Evolutionary conservation across 1,139 yeast species (phyloP).

Genomic region (Candida labiduridarum): DNA sequence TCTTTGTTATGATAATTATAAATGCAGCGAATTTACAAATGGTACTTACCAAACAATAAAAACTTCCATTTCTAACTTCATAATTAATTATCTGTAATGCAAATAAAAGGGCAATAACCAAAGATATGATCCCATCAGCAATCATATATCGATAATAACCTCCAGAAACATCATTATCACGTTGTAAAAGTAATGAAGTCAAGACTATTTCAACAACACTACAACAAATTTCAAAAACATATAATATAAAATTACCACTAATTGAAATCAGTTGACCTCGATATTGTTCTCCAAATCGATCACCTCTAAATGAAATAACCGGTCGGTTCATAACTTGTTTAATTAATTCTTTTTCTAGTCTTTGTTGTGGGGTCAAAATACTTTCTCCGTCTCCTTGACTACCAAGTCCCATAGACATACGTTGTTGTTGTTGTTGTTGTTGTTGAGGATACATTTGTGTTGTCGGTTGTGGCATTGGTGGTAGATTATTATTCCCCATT

Average conservation of each 20-base stretch:
- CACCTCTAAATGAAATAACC: slow-evolving; percentile 23
- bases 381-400: slow-evolving; percentile 9
- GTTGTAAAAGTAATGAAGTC: slow-evolving; percentile 27
- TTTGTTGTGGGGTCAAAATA: slow-evolving; percentile 26
- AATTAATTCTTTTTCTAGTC: slow-evolving; percentile 34
- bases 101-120: slow-evolving; percentile 38
- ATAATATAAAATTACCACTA: slow-evolving; percentile 34
- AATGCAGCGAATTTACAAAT: slow-evolving; percentile 19
- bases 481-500: slow-evolving; percentile 7
- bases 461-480: slow-evolving; percentile 12
- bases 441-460: slow-evolving; percentile 8
- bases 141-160: slow-evolving; percentile 41
- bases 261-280: slow-evolving; percentile 24
- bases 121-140: slow-evolving; percentile 40
- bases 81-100: slow-evolving; percentile 39
- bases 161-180: slow-evolving; percentile 24
- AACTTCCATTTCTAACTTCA: slow-evolving; percentile 46
- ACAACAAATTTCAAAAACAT: slow-evolving; percentile 36
- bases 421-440: neutral
- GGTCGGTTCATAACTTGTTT: slow-evolving; percentile 42
- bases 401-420: neutral
- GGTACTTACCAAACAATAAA: slow-evolving; percentile 41
- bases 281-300: slow-evolving; percentile 21
- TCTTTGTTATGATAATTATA: slow-evolving; percentile 13
- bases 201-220: slow-evolving; percentile 37